phyloP scores from a whole-genome alignment of 371 early-diverging fungal species.

The Nematocida major region DNA sequence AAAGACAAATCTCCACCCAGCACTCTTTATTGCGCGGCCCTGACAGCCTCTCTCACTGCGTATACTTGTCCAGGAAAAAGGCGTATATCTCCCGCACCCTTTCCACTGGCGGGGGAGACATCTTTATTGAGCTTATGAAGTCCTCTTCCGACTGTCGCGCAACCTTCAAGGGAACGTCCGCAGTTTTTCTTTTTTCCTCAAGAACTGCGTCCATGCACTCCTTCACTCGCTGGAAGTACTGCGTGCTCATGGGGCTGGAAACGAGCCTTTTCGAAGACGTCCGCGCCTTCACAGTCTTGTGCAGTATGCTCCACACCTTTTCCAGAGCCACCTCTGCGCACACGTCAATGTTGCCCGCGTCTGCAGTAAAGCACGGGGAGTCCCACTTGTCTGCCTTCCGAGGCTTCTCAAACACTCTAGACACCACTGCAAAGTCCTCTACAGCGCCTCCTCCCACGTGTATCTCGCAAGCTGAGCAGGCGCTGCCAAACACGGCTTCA shows the following conservation, averaged over 20 bases:
- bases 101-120: constrained; percentile 13
- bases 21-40: too few relatives aligned
- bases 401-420: constrained; percentile 27
- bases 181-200: neutral
- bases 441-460: neutral
- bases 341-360: neutral
- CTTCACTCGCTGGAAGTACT: constrained; percentile 22
- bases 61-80: constrained; percentile 29
- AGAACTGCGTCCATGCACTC: constrained; percentile 19
- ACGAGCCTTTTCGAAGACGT: constrained; percentile 33
- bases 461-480: neutral
- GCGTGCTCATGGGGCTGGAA: neutral
- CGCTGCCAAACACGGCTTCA: neutral
- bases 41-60: neutral
- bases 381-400: constrained; percentile 40
- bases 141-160: constrained; percentile 17
- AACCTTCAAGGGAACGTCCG: constrained; percentile 21
- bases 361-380: constrained; percentile 19
- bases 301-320: neutral
- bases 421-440: constrained; percentile 8
- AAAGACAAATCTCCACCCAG: too few relatives aligned
- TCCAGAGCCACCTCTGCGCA: neutral
- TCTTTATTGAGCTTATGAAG: constrained; percentile 5
- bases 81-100: neutral
- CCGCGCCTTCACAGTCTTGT: neutral